These are phyloP conservation scores for Colletotrichum siamense DNA, from an alignment of 2,329 filamentous ascomycete genomes.

Conservation along the genomic window DNA sequence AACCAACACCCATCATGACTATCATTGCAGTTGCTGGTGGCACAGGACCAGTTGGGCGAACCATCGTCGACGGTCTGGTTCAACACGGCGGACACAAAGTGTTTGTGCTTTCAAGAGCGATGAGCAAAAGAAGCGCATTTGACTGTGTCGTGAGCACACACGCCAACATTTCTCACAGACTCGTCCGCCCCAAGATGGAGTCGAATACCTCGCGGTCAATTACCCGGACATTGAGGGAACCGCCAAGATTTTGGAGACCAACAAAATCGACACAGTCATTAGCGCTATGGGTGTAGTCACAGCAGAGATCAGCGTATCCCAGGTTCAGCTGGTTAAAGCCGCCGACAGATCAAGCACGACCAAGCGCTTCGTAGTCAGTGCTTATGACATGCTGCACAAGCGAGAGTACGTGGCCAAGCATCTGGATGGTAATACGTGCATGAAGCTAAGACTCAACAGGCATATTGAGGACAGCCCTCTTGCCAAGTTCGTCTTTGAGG, in stretches of 20 bases:
- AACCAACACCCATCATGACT: not conserved
- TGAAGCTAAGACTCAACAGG: not conserved
- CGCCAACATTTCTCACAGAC: not conserved
- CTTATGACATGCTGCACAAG: conserved; percentile 37
- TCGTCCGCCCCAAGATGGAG: not conserved
- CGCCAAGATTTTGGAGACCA: conserved; percentile 29
- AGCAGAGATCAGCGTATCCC: conserved; percentile 29
- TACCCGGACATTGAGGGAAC: conserved; percentile 29
- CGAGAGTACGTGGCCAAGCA: conserved; percentile 9
- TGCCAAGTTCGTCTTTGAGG: conserved; percentile 27
- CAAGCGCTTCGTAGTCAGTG: conserved; percentile 46
- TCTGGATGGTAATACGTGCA: rapidly evolving
- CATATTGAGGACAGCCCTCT: conserved; percentile 25
- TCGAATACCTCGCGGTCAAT: conserved; percentile 27
- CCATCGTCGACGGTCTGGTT: conserved; percentile 49
- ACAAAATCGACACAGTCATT: conserved; percentile 49
- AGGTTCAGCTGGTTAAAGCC: conserved; percentile 49
- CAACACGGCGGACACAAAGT: conserved; percentile 39
- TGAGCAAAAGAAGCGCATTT: not conserved
- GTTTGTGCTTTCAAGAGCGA: conserved; percentile 45
- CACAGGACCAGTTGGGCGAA: conserved; percentile 48
- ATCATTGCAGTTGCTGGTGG: conserved; percentile 52
- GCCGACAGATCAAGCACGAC: conserved; percentile 43
- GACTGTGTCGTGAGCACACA: not conserved
- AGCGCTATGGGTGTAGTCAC: conserved; percentile 36